These are phyloP conservation scores for Plasmodium reichenowi DNA, from an alignment of 169 alveolate genomes.

Conservation along the genomic window DNA sequence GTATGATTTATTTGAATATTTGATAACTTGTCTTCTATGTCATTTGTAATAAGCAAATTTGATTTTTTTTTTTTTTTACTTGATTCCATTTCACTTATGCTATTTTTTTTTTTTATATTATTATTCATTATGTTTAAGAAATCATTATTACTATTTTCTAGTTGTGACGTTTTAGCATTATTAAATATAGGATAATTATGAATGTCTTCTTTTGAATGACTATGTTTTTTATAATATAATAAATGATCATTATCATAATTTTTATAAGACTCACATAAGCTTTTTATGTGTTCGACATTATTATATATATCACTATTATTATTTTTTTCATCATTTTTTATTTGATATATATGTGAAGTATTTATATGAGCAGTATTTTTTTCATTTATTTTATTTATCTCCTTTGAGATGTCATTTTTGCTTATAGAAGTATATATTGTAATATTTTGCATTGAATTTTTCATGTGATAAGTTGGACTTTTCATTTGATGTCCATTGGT, in stretches of 20 bases:
- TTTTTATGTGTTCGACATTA: slow-evolving; percentile 43
- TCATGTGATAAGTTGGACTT: too few relatives aligned
- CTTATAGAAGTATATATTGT: too few relatives aligned
- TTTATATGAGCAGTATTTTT: neutral
- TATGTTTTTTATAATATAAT: slow-evolving; percentile 8
- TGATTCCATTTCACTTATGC: neutral
- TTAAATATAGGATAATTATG: neutral
- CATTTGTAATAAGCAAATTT: neutral
- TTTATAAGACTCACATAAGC: slow-evolving; percentile 39
- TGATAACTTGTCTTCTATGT: neutral
- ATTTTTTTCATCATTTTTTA: neutral
- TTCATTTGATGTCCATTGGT: neutral
- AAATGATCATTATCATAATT: slow-evolving; percentile 35
- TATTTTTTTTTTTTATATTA: too few relatives aligned
- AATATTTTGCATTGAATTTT: too few relatives aligned
- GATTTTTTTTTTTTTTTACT: neutral
- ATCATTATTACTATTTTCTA: neutral
- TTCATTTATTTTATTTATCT: slow-evolving; percentile 2
- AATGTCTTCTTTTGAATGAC: neutral
- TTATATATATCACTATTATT: neutral
- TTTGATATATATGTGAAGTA: neutral
- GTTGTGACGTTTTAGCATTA: neutral
- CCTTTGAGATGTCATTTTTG: neutral
- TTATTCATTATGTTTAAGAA: neutral
- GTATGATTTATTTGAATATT: slow-evolving; percentile 10